Percentiles rank a stretch among this genome's conserved stretches.
Conservation (phyloP, 345 rosid species). For the Brassica napus region DNA sequence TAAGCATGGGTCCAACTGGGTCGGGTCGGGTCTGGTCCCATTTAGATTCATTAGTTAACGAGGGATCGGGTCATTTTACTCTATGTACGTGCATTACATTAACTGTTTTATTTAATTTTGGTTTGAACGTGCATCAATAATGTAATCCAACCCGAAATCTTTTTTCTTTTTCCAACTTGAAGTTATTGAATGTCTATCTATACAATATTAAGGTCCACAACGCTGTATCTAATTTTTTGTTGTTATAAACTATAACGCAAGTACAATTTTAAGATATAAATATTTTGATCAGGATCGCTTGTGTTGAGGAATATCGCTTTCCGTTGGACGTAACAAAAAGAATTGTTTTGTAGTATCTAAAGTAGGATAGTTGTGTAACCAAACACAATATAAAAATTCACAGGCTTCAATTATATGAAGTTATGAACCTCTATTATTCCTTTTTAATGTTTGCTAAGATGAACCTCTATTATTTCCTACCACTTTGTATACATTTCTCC, state of each 20-base stretch:
- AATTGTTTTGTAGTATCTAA: slow-evolving; percentile 15
- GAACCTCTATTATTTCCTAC: slow-evolving; percentile 14
- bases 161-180: neutral
- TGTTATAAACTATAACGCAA: neutral
- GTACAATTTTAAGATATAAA: neutral
- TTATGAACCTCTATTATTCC: slow-evolving; percentile 1
- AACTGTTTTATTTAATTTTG: neutral
- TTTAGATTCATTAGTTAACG: slow-evolving; percentile 23
- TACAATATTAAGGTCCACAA: slow-evolving; percentile 28
- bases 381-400: slow-evolving; percentile 1
- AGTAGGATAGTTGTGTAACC: slow-evolving; percentile 24
- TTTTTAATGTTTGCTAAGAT: neutral
- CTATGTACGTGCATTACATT: slow-evolving; percentile 29
- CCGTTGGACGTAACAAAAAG: neutral
- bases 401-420: slow-evolving; percentile 34
- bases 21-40: slow-evolving; percentile 24
- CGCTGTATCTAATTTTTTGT: slow-evolving; percentile 4
- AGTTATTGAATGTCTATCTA: slow-evolving; percentile 7
- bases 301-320: slow-evolving; percentile 33
- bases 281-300: slow-evolving; percentile 15
- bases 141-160: slow-evolving; percentile 11
- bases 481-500: slow-evolving; percentile 2
- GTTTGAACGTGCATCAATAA: slow-evolving; percentile 38
- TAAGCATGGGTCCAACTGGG: neutral
- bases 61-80: slow-evolving; percentile 17